A percentile compares a stretch with the other conserved stretches of the same genome.
Conservation (phyloP, 139 green algal species). For the Raphidocelis subcapitata region DNA sequence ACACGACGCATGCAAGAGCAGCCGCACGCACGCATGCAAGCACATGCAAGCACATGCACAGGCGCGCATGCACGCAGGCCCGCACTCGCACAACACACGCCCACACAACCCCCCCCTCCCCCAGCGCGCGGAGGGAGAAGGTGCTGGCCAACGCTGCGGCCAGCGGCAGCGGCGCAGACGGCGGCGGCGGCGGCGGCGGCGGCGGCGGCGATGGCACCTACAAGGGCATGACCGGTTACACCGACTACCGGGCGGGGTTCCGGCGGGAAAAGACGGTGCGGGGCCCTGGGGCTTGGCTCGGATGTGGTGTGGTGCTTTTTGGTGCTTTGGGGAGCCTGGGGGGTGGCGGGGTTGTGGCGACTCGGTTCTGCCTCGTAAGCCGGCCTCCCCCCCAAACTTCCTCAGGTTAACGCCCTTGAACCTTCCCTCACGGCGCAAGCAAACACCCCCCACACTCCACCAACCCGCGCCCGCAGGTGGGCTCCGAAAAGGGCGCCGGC, state of each 20-base stretch:
- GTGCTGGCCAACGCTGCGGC: constrained; percentile 47
- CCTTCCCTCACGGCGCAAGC: no score
- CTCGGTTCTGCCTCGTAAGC: no score
- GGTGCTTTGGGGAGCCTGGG: no score
- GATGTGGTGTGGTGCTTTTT: no score
- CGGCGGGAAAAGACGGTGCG: constrained; percentile 46
- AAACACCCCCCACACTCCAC: no score
- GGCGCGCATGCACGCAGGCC: neutral
- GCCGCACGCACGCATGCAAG: no score
- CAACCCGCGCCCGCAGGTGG: constrained; percentile 28
- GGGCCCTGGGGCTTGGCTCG: neutral
- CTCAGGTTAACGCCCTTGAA: no score
- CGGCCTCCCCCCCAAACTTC: no score
- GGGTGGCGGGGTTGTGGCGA: no score
- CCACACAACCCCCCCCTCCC: neutral
- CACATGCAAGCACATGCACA: no score
- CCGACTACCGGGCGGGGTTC: constrained; percentile 74
- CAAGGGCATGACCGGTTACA: constrained; percentile 79
- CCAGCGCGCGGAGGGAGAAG: constrained; percentile 60
- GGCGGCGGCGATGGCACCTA: constrained; percentile 56
- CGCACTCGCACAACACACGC: neutral
- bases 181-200: constrained; percentile 7
- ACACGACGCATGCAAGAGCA: no score
- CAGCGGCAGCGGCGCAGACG: constrained; percentile 28
- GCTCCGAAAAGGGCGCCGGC: constrained; percentile 69